Evolutionary conservation across 2,329 filamentous ascomycete genomes (phyloP).

Genomic region (Sporothrix curviconia): DNA sequence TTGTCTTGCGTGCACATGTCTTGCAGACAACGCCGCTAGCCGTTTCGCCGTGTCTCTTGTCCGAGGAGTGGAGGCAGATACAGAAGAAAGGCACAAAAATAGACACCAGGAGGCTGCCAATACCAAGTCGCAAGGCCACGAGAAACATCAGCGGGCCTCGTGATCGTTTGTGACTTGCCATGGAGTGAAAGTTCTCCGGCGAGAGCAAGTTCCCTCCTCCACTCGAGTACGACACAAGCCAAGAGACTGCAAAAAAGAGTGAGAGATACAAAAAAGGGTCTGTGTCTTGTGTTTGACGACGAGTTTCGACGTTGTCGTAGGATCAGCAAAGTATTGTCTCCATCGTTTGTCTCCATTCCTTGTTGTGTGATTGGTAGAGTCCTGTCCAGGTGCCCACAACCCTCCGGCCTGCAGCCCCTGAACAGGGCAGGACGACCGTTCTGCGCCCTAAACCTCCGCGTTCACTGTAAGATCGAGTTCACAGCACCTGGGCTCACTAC

Average conservation of each 20-base stretch:
- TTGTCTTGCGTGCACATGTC: not conserved
- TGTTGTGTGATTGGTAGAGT: slow-evolving; percentile 8
- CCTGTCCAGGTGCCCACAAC: not conserved
- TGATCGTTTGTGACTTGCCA: too few species aligned
- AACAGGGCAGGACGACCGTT: too few species aligned
- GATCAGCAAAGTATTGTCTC: too few species aligned
- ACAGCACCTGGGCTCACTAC: too few species aligned
- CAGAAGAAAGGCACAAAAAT: not conserved
- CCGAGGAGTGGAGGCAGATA: not conserved
- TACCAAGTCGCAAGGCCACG: too few species aligned
- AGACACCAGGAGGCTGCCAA: not conserved
- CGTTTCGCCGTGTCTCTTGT: not conserved
- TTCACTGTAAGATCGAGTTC: too few species aligned
- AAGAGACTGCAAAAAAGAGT: not conserved
- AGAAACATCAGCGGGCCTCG: not conserved
- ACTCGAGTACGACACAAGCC: not conserved
- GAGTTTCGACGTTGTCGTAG: slow-evolving; percentile 32
- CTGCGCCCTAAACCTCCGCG: too few species aligned
- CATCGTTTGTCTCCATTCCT: slow-evolving; percentile 24
- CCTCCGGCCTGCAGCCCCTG: not conserved
- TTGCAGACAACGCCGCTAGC: not conserved
- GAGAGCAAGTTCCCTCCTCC: too few species aligned
- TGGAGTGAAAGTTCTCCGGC: too few species aligned
- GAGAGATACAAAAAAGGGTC: slow-evolving; percentile 16
- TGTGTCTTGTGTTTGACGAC: slow-evolving; percentile 36